Percentiles rank a stretch among this genome's conserved stretches.
phyloP scores from a whole-genome alignment of 2,329 filamentous ascomycete genomes.

The Sclerotinia subarctica region DNA sequence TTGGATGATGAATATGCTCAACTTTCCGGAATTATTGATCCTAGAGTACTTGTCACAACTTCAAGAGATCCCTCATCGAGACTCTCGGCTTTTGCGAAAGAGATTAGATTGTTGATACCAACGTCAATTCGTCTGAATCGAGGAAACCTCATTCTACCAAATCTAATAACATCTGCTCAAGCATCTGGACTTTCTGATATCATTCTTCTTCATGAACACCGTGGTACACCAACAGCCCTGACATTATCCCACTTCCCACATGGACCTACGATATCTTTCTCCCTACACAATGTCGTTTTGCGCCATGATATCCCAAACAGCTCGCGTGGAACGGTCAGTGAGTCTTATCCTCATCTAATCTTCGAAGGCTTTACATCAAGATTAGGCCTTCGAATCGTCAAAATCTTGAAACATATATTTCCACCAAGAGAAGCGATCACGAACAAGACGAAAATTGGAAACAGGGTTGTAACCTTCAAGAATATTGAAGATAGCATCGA shows the following conservation, averaged over 20 bases:
- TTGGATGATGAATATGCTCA: conserved; percentile 88
- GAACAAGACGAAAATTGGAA: conserved; percentile 72
- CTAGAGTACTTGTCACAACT: conserved; percentile 85
- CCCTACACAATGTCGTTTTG: conserved; percentile 86
- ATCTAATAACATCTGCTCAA: conserved; percentile 79
- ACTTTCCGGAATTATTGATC: conserved; percentile 87
- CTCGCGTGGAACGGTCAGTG: conserved; percentile 81
- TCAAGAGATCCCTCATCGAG: conserved; percentile 83
- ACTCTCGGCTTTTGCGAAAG: conserved; percentile 87
- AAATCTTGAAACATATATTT: conserved; percentile 91
- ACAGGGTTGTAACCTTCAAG: conserved; percentile 86
- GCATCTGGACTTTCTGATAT: conserved; percentile 79
- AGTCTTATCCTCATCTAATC: conserved; percentile 90
- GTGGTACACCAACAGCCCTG: conserved; percentile 86
- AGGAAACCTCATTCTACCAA: conserved; percentile 83
- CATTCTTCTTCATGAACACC: conserved; percentile 84
- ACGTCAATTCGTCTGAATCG: conserved; percentile 87
- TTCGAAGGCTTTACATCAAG: conserved; percentile 89
- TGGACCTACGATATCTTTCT: conserved; percentile 83
- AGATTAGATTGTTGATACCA: conserved; percentile 78
- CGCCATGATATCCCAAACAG: conserved; percentile 90
- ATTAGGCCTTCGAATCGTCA: conserved; percentile 77
- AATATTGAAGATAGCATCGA: conserved; percentile 94
- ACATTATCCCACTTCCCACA: conserved; percentile 86
- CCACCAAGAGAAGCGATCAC: conserved; percentile 79